These are phyloP conservation scores for Aspergillus bridgeri DNA, from an alignment of 495 filamentous ascomycete genomes.

Conservation along the genomic window DNA sequence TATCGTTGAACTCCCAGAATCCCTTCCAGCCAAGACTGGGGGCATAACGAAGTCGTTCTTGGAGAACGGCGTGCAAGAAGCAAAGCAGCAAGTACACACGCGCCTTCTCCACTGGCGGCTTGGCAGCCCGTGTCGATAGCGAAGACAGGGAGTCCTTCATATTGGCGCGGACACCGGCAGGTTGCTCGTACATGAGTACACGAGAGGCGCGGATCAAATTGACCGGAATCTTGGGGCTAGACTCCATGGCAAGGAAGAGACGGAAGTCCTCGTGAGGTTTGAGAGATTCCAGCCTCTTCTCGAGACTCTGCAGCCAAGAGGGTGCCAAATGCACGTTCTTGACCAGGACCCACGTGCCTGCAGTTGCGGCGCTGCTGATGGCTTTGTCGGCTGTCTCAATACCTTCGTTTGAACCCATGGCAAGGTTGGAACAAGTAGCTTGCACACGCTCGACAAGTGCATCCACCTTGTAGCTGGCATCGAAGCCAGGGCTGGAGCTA, in stretches of 20 bases:
- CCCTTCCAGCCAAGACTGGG: constrained; percentile 96
- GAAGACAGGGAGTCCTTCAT: constrained; percentile 97
- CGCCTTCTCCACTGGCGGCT: constrained; percentile 86
- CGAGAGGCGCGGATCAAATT: constrained; percentile 90
- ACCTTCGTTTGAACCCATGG: constrained; percentile 97
- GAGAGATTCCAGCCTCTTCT: constrained; percentile 92
- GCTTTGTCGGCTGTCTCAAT: constrained; percentile 90
- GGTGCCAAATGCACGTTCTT: constrained; percentile 99
- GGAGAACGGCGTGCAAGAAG: constrained; percentile 93
- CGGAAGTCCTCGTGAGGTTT: constrained; percentile 94
- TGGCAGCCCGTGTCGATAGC: constrained; percentile 69
- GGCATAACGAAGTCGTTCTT: constrained; percentile 92
- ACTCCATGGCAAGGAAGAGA: constrained; percentile 97
- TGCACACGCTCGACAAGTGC: constrained; percentile 80
- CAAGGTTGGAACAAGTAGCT: constrained; percentile 88
- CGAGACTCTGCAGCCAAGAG: constrained; percentile 91
- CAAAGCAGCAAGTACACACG: constrained; percentile 87
- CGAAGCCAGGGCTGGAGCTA: constrained; percentile 92
- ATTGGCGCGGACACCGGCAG: constrained; percentile 91
- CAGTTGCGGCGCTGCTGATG: constrained; percentile 86
- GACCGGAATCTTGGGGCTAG: constrained; percentile 93
- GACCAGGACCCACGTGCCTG: constrained; percentile 92
- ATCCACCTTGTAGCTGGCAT: constrained; percentile 98
- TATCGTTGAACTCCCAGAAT: constrained; percentile 99
- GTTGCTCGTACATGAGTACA: constrained; percentile 97